Evolutionary conservation across 805 yeast species (phyloP).

Genomic region (Yarrowia porcina): DNA sequence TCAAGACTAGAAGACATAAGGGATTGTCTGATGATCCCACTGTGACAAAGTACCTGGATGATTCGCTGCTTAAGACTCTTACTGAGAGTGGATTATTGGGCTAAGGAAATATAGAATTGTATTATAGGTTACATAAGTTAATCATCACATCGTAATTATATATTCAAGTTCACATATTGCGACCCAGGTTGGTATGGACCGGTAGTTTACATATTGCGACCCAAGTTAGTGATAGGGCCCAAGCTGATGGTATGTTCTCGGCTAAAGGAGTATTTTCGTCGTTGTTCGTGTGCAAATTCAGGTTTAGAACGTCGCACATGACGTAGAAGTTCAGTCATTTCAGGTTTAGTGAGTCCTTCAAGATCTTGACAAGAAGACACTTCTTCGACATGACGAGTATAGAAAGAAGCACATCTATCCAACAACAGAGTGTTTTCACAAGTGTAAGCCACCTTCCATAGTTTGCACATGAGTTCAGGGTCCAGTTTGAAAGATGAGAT

Average conservation of each 20-base stretch:
- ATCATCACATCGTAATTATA: neutral
- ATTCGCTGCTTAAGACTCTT: conserved; percentile 53
- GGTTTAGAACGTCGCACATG: neutral
- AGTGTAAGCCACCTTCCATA: neutral
- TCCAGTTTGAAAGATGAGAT: neutral
- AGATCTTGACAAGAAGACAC: neutral
- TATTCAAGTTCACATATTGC: neutral
- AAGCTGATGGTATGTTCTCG: neutral
- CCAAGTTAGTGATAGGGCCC: neutral
- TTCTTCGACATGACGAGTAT: neutral
- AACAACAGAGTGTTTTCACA: neutral
- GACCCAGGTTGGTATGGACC: neutral
- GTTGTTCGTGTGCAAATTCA: neutral
- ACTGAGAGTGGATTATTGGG: conserved; percentile 47
- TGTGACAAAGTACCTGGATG: conserved; percentile 63
- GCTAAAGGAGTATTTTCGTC: neutral
- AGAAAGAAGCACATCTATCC: neutral
- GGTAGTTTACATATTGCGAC: neutral
- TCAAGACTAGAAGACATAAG: conserved; percentile 85
- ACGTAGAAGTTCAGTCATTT: neutral
- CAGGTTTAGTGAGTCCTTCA: neutral
- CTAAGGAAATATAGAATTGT: conserved; percentile 16
- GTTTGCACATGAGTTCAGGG: neutral
- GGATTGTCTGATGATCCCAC: conserved; percentile 75
- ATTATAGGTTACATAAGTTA: neutral